Base-by-base conservation (phyloP, 78 protist genomes). In the Diacronema lutheri region DNA sequence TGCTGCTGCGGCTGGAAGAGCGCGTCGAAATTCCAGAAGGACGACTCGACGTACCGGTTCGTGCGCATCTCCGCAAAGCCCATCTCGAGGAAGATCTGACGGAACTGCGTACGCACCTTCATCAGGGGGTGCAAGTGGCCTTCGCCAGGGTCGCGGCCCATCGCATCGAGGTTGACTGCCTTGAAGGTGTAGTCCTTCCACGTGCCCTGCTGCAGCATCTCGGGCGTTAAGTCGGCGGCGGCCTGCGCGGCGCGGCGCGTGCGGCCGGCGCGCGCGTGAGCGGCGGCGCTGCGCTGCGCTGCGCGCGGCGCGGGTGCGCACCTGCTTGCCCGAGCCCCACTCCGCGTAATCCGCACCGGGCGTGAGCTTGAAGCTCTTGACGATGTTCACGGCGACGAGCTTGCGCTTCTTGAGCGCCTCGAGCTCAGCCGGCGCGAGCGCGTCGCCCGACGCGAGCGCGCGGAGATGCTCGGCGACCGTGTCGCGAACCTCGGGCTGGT, bases 21-120 rank as follows among this genome's bases (percentile, higher is more conserved):
- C 21, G 99, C 88, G 87, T 99, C 99, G 83, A 99, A 98, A 95
- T 99, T 98, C 99, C 99, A 99, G 93, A 99, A 98, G 31, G 97
- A 94, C 35, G 90, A 94, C 92, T 97, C 99, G 31, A 97, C 98
- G 60, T 65, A 98, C 74, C 88, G 58, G 61, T 91, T 78, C 11
- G 99, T 98, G 71, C 94, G 94, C 99, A 98, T 98, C 88, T 98
- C 99, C 65, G 79, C 87, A 88, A 98, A 97, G 29, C 94, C 76
- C 50, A 84, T 69, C 69, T 79, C 68, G 33, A 79, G 46, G 66
- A 79, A 79, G 25, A n/a, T 79, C 85, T 93, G 90, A 23, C 98
- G 93, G 95, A 90, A 96, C 83, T 96, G 93, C 71, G 86, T 74
- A 69, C 97, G 90, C 29, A 96, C 98, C 73, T 98, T 98, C 61